Conservation (phyloP, 2,329 filamentous ascomycete species). For the Plenodomus tracheiphilus region DNA sequence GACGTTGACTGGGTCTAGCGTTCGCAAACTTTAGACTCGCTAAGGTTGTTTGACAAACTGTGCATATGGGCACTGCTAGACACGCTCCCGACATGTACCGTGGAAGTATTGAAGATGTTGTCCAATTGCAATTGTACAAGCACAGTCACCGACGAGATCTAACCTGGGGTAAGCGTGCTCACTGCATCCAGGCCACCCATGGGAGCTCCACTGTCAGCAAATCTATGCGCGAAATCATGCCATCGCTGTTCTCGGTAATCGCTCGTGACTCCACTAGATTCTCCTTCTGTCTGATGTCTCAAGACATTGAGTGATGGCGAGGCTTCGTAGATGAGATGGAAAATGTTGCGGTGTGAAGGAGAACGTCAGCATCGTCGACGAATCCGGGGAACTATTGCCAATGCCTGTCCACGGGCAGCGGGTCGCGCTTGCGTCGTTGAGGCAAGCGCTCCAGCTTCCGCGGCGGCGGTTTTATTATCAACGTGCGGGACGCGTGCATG, state of each 20-base stretch:
- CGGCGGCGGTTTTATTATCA: not conserved
- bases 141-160: not conserved
- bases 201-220: not conserved
- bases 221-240: not conserved
- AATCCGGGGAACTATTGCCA: not conserved
- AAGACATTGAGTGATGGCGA: not conserved
- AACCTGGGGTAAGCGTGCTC: slow-evolving; percentile 2
- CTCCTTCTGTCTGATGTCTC: not conserved
- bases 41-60: not conserved
- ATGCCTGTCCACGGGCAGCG: not conserved
- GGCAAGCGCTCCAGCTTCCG: not conserved
- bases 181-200: not conserved
- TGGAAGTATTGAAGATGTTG: not conserved
- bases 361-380: not conserved
- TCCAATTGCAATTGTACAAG: not conserved
- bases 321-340: not conserved
- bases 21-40: not conserved
- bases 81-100: not conserved
- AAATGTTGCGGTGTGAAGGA: not conserved
- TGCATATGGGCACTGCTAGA: not conserved
- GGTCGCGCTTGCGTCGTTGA: not conserved
- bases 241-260: not conserved
- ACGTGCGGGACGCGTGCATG: not conserved
- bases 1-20: not conserved
- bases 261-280: not conserved